phyloP scores from a whole-genome alignment of 805 yeast genomes.

The Lipomyces kockii region DNA sequence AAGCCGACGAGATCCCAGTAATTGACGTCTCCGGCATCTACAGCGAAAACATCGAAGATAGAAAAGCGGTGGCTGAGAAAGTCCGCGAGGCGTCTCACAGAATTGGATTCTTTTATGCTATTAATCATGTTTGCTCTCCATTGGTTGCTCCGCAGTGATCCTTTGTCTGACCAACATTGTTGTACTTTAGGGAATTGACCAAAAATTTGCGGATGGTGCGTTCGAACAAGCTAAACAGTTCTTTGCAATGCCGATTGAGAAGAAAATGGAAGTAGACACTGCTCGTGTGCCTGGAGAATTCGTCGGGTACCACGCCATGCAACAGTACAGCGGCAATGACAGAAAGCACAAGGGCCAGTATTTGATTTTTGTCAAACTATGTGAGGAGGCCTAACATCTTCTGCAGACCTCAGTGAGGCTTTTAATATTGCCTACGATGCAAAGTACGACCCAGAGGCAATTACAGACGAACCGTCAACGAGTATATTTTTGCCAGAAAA shows the following conservation, averaged over 20 bases:
- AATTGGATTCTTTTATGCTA: conserved; percentile 42
- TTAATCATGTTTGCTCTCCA: conserved; percentile 35
- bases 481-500: conserved; percentile 43
- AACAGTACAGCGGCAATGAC: conserved; percentile 37
- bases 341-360: conserved; percentile 27
- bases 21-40: conserved; percentile 28
- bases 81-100: conserved; percentile 39
- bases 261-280: conserved; percentile 43
- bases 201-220: conserved; percentile 14
- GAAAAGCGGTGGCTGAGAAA: conserved; percentile 37
- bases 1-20: too few relatives aligned
- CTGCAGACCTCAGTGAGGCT: conserved; percentile 46
- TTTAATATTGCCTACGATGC: conserved; percentile 45
- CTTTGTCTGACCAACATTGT: background rate
- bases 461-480: conserved; percentile 39
- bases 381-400: conserved; percentile 3
- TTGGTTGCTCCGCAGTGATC: background rate
- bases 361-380: background rate
- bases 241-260: conserved; percentile 40
- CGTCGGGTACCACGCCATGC: conserved; percentile 41
- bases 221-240: conserved; percentile 41
- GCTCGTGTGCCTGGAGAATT: conserved; percentile 39
- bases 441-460: conserved; percentile 38
- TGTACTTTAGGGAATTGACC: conserved; percentile 32
- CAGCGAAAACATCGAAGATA: conserved; percentile 31